Percentiles rank a stretch among this genome's conserved stretches.
Conservation (phyloP, 2,329 filamentous ascomycete genomes). For the Daldinia eschscholtzii region DNA sequence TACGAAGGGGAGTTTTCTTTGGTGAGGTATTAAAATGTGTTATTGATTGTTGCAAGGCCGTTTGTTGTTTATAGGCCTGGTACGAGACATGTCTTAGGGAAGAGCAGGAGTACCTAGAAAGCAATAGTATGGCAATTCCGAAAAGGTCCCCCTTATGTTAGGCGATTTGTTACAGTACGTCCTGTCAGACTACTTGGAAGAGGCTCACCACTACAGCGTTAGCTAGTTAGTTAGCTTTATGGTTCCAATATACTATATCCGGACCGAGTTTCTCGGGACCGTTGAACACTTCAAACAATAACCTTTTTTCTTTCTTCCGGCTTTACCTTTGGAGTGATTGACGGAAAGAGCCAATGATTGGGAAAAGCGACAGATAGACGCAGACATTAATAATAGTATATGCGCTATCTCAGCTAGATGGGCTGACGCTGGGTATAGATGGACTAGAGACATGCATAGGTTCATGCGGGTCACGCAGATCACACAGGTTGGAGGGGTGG, state of each 20-base stretch:
- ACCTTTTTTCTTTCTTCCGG: not conserved
- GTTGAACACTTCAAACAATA: not conserved
- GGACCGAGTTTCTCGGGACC: not conserved
- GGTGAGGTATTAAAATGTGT: constrained; percentile 40
- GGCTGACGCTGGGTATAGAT: not conserved
- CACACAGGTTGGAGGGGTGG: not conserved
- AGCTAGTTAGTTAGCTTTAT: constrained; percentile 10
- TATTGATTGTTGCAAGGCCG: constrained; percentile 30
- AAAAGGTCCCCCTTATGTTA: not conserved
- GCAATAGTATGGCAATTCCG: not conserved
- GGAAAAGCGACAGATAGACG: not conserved
- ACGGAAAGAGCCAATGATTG: not conserved
- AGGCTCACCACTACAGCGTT: not conserved
- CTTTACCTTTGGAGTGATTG: not conserved
- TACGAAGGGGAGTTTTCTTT: constrained; percentile 32
- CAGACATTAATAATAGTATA: not conserved
- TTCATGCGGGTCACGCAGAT: constrained; percentile 3
- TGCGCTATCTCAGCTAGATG: constrained; percentile 1
- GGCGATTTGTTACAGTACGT: constrained; percentile 3
- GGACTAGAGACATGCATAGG: not conserved
- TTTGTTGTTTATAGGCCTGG: constrained; percentile 24
- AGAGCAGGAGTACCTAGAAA: constrained; percentile 14
- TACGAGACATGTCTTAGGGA: constrained; percentile 29
- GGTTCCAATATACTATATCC: constrained; percentile 11
- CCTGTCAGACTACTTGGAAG: constrained; percentile 2